Percentiles rank a stretch among this genome's conserved stretches.
Conservation (phyloP, 1,139 yeast species). For the Kurtzmaniella quercitrusa region DNA sequence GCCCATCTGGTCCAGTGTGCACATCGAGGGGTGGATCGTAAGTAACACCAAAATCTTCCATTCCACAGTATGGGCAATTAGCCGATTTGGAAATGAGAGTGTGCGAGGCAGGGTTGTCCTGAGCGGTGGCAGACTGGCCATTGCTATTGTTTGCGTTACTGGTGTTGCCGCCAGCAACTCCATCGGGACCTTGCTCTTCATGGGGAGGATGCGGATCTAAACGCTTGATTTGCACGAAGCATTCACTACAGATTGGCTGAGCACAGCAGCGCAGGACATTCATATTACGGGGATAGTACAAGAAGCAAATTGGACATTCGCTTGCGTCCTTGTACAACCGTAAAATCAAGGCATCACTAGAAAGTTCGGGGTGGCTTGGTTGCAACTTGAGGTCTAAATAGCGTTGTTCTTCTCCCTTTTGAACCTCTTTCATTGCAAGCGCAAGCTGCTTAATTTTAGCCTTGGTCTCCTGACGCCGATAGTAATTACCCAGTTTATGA, state of each 20-base stretch:
- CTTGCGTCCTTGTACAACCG: conserved; percentile 57
- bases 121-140: neutral
- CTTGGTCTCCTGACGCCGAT: conserved; percentile 54
- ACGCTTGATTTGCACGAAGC: conserved; percentile 93
- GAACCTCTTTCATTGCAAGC: conserved; percentile 46
- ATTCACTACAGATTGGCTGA: conserved; percentile 93
- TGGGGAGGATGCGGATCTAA: conserved; percentile 95
- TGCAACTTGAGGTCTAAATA: conserved; percentile 38
- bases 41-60: conserved; percentile 79
- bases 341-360: conserved; percentile 30
- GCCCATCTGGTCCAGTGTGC: conserved; percentile 52
- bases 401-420: conserved; percentile 49
- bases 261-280: conserved; percentile 87
- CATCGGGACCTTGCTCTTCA: conserved; percentile 47
- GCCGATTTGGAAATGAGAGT: conserved; percentile 82
- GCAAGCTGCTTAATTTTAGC: conserved; percentile 46
- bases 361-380: conserved; percentile 16
- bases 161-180: conserved; percentile 7
- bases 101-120: conserved; percentile 38
- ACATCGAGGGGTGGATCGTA: conserved; percentile 61
- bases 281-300: conserved; percentile 74
- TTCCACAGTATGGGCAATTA: conserved; percentile 91
- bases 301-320: conserved; percentile 94
- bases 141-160: conserved; percentile 14
- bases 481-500: conserved; percentile 47